Evolutionary conservation across 192 early-diverging fungal species (phyloP).

Genomic region (Rhizophagus prolifer): DNA sequence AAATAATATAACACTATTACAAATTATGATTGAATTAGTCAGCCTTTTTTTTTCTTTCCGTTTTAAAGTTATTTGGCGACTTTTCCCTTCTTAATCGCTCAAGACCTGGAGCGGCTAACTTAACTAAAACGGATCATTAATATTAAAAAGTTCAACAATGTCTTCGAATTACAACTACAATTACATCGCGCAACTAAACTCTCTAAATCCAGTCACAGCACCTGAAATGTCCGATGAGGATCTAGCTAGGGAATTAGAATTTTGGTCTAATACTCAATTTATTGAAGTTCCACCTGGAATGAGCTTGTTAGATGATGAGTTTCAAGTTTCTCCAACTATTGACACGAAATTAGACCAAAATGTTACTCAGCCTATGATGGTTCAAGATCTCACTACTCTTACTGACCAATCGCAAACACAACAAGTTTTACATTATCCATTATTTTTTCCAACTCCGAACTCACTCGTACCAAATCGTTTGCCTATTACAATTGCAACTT

Average conservation of each 20-base stretch:
- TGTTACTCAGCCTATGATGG: background rate
- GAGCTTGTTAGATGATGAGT: background rate
- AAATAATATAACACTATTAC: background rate
- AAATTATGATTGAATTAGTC: background rate
- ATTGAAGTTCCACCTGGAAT: too few relatives aligned
- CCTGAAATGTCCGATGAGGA: slow-evolving; percentile 14
- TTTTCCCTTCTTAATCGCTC: background rate
- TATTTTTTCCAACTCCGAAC: background rate
- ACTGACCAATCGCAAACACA: background rate
- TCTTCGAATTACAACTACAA: background rate
- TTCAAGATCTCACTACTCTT: background rate
- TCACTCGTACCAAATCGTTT: background rate
- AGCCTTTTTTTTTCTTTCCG: background rate
- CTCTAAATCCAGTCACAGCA: background rate
- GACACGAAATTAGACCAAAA: background rate
- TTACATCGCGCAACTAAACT: background rate
- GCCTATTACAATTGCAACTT: too few relatives aligned
- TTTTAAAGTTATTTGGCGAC: background rate
- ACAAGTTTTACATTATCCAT: background rate
- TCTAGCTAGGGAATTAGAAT: background rate
- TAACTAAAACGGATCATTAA: background rate
- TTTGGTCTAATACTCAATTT: slow-evolving; percentile 14
- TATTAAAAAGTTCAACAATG: background rate
- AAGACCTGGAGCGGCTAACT: background rate
- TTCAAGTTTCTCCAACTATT: background rate